Evolutionary conservation across 371 early-diverging fungal species (phyloP), one percentile per base, ranked within the genome.

Genomic region (Funneliformis caledonium): DNA sequence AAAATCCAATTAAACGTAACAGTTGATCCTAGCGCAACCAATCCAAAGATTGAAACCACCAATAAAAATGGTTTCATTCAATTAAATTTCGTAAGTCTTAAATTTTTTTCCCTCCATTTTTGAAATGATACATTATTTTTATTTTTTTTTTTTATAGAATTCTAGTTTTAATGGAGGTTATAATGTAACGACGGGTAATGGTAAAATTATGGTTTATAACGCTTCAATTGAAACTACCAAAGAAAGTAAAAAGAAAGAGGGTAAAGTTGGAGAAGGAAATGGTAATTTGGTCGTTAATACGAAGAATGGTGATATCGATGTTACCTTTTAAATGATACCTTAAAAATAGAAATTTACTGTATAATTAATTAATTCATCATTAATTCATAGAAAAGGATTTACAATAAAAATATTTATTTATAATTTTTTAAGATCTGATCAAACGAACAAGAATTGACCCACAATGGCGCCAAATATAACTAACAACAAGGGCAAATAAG

Each of bases 361-460:
- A 37, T 3, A 37, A 37, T 37, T 3, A 37, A 37, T 37, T 37
- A 37, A 37, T 37, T 37, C 37, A 37, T 37, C 37, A 37, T 37
- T 37, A 2, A 37, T 37, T 37, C 37, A 37, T 37, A 37, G 37
- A n/a, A 37, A 37, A 37, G 37, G 37, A 37, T 37, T 37, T 3
- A 37, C 3, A 37, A 37, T 37, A 37, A 37, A 26, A 37, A 37
- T 37, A 37, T 37, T 37, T 37, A 37, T 37, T 37, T 37, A 2
- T 2, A 37, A 37, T 1, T 37, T 26, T 26, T 37, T 37, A 37
- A 37, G 37, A 37, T 37, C 3, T 37, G 3, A 26, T 26, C 26
- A 37, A 33, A 74, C 45, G 72, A 82, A 88, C 56, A 88, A 75
- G 68, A 86, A 88, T 69, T 88, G 88, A 2, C 88, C 88, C 3